Percentiles rank a stretch among this genome's conserved stretches.
These are phyloP conservation scores for Hypholoma fasciculare DNA, from an alignment of 768 basidiomycete species.

Conservation along the genomic window DNA sequence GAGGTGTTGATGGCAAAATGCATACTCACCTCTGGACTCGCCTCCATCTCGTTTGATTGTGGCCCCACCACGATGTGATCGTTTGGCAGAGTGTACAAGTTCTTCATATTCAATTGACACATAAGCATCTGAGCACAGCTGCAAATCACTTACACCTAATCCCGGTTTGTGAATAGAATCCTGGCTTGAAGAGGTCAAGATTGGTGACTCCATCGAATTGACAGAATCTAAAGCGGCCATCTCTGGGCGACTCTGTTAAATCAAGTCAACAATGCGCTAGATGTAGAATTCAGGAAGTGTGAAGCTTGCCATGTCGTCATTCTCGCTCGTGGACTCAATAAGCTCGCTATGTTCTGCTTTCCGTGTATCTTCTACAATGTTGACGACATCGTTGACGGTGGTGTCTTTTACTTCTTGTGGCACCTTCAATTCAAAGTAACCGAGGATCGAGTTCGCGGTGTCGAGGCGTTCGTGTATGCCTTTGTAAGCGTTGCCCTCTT, in stretches of 20 bases:
- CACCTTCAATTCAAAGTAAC: constrained; percentile 15
- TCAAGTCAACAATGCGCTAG: not conserved
- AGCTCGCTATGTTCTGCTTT: not conserved
- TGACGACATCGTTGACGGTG: not conserved
- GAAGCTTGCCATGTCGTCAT: not conserved
- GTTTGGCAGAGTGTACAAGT: constrained; percentile 30
- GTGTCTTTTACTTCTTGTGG: not conserved
- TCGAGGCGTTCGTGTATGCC: constrained; percentile 22
- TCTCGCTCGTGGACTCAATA: not conserved
- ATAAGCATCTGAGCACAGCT: not conserved
- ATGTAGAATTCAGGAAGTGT: not conserved
- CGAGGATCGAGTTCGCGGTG: constrained; percentile 14
- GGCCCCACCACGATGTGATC: constrained; percentile 22
- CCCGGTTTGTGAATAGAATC: constrained; percentile 10
- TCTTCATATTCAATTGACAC: constrained; percentile 15
- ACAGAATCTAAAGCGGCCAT: not conserved
- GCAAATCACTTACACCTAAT: constrained; percentile 10
- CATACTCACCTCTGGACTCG: constrained; percentile 5
- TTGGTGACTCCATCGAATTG: not conserved
- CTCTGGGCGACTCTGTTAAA: not conserved
- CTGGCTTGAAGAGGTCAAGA: constrained; percentile 7
- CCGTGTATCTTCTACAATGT: not conserved
- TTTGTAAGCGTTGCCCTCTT: constrained; percentile 15
- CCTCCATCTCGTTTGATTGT: constrained; percentile 2
- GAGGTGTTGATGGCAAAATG: too few species aligned